Conservation (phyloP, 805 yeast species). For the Blastobotrys attinorum region DNA sequence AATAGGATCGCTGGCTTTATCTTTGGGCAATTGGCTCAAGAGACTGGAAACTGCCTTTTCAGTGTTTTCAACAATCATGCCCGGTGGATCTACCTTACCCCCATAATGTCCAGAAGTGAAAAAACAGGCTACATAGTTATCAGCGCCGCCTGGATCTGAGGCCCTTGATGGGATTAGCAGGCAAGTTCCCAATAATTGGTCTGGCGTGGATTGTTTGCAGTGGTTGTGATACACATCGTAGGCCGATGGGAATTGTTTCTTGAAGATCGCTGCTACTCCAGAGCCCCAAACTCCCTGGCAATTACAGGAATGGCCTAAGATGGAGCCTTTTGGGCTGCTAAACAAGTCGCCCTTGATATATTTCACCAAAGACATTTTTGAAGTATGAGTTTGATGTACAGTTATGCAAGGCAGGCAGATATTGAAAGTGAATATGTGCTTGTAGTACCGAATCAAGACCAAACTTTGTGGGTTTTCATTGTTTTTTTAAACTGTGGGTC, state of each 20-base stretch:
- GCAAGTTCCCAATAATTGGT: conserved; percentile 47
- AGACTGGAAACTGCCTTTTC: conserved; percentile 42
- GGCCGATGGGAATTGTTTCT: conserved; percentile 47
- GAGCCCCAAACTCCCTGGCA: conserved; percentile 79
- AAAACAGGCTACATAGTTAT: conserved; percentile 49
- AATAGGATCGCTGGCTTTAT: conserved; percentile 26
- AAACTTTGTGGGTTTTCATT: too few species aligned
- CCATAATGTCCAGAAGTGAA: conserved; percentile 61
- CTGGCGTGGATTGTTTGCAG: conserved; percentile 29
- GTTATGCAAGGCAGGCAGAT: too few species aligned
- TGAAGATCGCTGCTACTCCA: conserved; percentile 63
- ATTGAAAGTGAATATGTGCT: too few species aligned
- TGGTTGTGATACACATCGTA: conserved; percentile 40
- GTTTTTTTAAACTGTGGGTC: too few species aligned
- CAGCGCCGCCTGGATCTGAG: conserved; percentile 20
- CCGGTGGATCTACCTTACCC: conserved; percentile 33
- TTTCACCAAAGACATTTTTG: conserved; percentile 10
- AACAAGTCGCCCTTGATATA: conserved; percentile 57
- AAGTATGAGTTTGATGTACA: too few species aligned
- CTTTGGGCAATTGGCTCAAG: conserved; percentile 29
- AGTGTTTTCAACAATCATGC: conserved; percentile 46
- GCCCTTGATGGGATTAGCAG: conserved; percentile 38
- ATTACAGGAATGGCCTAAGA: conserved; percentile 75
- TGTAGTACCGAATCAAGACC: too few species aligned
- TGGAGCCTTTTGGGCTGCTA: conserved; percentile 30